Evolutionary conservation across 2,329 filamentous ascomycete species (phyloP).

Genomic region (Magnaporthiopsis poae): DNA sequence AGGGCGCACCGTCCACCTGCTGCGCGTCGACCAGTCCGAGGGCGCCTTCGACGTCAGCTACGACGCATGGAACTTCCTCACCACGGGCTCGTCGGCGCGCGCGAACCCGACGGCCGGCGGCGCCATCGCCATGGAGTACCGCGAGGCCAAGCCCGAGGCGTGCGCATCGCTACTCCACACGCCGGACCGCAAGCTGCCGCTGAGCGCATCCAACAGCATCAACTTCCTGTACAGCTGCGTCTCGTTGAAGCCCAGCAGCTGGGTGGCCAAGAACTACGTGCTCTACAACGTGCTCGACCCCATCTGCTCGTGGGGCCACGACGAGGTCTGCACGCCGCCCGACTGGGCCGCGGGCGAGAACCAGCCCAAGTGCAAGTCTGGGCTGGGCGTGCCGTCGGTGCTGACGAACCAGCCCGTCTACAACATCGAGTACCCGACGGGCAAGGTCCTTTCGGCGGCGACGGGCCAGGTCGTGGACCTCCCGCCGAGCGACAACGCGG

Average conservation of each 20-base stretch:
- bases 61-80: slow-evolving; percentile 52
- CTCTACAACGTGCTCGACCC: slow-evolving; percentile 45
- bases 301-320: slow-evolving; percentile 37
- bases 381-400: slow-evolving; percentile 28
- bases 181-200: slow-evolving; percentile 39
- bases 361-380: slow-evolving; percentile 40
- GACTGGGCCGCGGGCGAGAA: slow-evolving; percentile 26
- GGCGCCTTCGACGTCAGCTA: slow-evolving; percentile 50
- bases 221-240: slow-evolving; percentile 41
- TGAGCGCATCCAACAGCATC: slow-evolving; percentile 48
- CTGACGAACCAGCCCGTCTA: slow-evolving; percentile 32
- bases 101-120: slow-evolving; percentile 38
- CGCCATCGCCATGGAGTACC: slow-evolving; percentile 40
- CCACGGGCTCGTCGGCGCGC: slow-evolving; percentile 38
- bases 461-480: slow-evolving; percentile 19
- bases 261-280: slow-evolving; percentile 42
- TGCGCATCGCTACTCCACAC: slow-evolving; percentile 42
- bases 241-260: slow-evolving; percentile 28
- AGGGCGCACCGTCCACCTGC: slow-evolving; percentile 44
- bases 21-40: slow-evolving; percentile 45
- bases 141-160: slow-evolving; percentile 35
- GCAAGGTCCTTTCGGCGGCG: slow-evolving; percentile 28
- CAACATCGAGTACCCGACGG: slow-evolving; percentile 43
- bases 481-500: slow-evolving; percentile 1
- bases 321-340: slow-evolving; percentile 38